A percentile compares a stretch with the other conserved stretches of the same genome.
Evolutionary conservation across 176 grass and related monocot genomes (phyloP).

Genomic region (Oryza punctata): DNA sequence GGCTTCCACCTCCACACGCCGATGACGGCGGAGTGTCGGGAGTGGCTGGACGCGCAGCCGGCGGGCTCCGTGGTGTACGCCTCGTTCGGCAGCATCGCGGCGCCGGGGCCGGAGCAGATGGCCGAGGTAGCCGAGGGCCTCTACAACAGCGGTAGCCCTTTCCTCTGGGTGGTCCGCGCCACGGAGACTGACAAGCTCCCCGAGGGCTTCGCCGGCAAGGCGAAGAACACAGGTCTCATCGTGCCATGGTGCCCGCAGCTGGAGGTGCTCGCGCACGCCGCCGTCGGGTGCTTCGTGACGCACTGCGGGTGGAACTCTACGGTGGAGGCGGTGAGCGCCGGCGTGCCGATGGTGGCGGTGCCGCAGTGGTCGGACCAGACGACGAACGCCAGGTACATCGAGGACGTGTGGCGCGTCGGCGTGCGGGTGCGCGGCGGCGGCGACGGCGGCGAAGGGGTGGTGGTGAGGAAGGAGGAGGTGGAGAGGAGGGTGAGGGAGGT

Average conservation of each 20-base stretch:
- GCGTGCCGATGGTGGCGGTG: conserved; percentile 45
- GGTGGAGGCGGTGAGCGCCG: conserved; percentile 13
- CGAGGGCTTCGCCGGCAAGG: conserved; percentile 21
- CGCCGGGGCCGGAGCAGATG: conserved; percentile 22
- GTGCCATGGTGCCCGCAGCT: conserved; percentile 64
- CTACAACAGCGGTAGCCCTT: conserved; percentile 26
- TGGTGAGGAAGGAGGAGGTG: conserved; percentile 22
- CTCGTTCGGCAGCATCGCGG: conserved; percentile 52
- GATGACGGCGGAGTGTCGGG: neutral
- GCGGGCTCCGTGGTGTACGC: conserved; percentile 46
- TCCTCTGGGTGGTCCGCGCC: conserved; percentile 56
- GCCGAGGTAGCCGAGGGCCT: conserved; percentile 51
- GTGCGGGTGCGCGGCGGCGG: conserved; percentile 22
- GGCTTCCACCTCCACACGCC: conserved; percentile 51
- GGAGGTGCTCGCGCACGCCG: conserved; percentile 54
- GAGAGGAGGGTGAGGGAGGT: conserved; percentile 29
- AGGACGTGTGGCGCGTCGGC: conserved; percentile 64
- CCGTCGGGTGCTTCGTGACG: conserved; percentile 65
- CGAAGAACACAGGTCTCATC: conserved; percentile 11
- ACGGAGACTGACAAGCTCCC: conserved; percentile 37
- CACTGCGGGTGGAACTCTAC: conserved; percentile 87
- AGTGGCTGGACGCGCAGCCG: conserved; percentile 45
- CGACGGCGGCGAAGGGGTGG: neutral
- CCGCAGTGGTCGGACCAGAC: conserved; percentile 71
- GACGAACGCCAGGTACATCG: conserved; percentile 62